Base-by-base conservation (phyloP, 371 early-diverging fungal species). In the Apophysomyces elegans region DNA sequence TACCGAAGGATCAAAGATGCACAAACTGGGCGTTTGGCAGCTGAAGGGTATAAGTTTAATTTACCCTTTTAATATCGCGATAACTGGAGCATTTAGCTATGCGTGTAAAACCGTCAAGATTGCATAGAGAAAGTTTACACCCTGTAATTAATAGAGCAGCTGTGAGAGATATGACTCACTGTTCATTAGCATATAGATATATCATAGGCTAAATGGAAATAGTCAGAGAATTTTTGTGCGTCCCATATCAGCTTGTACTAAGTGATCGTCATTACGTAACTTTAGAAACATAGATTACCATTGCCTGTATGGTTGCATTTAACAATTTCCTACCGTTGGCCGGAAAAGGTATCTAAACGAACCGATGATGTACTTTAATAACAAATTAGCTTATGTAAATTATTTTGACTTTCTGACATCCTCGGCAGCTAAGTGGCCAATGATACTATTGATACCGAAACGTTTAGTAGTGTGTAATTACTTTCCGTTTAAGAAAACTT, bases 321-420 rank as follows among this genome's bases (percentile, higher is more conserved):
- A 88, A 88, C 13, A 74, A 87, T 1, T 76, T 81, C 6, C 84
- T 81, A 37, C 84, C 83, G 3, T 56, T 86, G 59, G 84, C 84
- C 13, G 89, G 90, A 12, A 12, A 87, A 87, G 71, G 76, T 89
- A 62, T 75, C 73, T 26, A 37, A 35, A 16, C 11, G 1, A 44
- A 26, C 26, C 26, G 26, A 26, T 1, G 26, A 26, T 26, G 16
- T 12, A 47, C 12, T 16, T 36, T 6, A 32, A 38, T 16, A 13
- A 50, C 8, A 39, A 36, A 64, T 47, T 37, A 2, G 7, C 44
- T 35, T 58, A 45, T 57, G 12, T 47, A 26, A 26, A 26, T 62
- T 50, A 9, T 1, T 36, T 43, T n/a, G 63, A 63, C 67, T 71
- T 44, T 71, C 72, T 16, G 72, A 71, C 57, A 61, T 71, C 39